phyloP scores from a whole-genome alignment of 1,139 yeast species.

The Eremothecium coryli region DNA sequence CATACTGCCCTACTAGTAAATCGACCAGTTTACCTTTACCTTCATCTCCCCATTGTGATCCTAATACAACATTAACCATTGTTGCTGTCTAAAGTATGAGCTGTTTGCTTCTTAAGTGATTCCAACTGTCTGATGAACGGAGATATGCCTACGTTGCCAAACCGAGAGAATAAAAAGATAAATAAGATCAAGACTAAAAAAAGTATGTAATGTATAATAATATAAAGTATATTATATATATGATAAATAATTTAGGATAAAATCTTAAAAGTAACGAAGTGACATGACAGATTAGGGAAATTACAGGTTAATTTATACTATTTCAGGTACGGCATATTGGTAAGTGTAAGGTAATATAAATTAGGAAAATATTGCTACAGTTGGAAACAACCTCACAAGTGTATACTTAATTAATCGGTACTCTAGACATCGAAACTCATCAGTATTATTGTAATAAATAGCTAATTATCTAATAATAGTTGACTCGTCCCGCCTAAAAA shows the following conservation, averaged over 20 bases:
- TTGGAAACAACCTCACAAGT: no score
- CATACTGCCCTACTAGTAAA: slow-evolving; percentile 83
- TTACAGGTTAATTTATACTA: no score
- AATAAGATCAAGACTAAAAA: slow-evolving; percentile 3
- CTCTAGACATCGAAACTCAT: no score
- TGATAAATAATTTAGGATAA: background rate
- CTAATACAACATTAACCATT: slow-evolving; percentile 68
- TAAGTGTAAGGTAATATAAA: no score
- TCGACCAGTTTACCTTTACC: slow-evolving; percentile 98
- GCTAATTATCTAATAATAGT: no score
- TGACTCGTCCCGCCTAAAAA: no score
- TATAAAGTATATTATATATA: background rate
- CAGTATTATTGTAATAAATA: no score
- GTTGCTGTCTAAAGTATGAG: slow-evolving; percentile 2
- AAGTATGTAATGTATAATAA: background rate
- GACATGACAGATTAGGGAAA: no score
- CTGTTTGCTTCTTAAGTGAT: no score
- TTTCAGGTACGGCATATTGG: no score
- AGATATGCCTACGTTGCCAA: slow-evolving; percentile 5
- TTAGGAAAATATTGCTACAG: no score
- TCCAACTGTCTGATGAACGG: slow-evolving; percentile 3
- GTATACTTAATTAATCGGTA: no score
- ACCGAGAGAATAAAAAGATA: background rate
- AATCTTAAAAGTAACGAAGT: background rate
- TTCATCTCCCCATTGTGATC: slow-evolving; percentile 99